Evolutionary conservation across 2,329 filamentous ascomycete species (phyloP).

Genomic region (Cladosporium austrohemisphaericum): DNA sequence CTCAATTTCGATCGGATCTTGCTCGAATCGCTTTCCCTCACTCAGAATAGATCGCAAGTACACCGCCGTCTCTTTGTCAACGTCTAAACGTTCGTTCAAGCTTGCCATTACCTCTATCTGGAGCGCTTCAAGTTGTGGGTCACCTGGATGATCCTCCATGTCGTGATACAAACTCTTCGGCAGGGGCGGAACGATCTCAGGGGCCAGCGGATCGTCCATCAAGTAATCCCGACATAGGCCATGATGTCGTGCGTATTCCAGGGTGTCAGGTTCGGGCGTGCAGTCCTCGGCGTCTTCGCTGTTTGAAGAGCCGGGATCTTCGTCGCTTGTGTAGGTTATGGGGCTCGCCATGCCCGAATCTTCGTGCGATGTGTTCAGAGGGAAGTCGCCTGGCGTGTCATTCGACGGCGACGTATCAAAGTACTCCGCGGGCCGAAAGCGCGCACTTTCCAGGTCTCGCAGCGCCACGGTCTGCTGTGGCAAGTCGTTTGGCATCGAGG

Average conservation of each 20-base stretch:
- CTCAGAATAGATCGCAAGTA: conserved; percentile 24
- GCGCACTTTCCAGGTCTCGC: neutral
- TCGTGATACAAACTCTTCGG: neutral
- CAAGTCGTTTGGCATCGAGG: neutral
- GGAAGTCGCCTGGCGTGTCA: neutral
- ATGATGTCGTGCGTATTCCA: conserved; percentile 6
- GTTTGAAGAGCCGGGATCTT: neutral
- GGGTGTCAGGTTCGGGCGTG: neutral
- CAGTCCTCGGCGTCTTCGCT: neutral
- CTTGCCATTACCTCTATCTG: neutral
- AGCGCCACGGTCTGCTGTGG: neutral
- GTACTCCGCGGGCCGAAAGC: neutral
- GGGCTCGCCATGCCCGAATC: neutral
- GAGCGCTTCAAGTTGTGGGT: neutral
- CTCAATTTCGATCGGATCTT: neutral
- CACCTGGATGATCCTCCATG: neutral
- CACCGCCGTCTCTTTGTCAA: conserved; percentile 25
- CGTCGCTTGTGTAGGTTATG: neutral
- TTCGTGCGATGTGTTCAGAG: neutral
- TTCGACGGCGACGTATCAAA: neutral
- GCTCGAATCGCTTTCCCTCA: neutral
- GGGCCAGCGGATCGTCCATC: conserved; percentile 2
- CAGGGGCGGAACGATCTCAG: neutral
- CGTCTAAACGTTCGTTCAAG: conserved; percentile 22
- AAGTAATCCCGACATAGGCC: neutral